Evolutionary conservation across 1,284 basidiomycete genomes (phyloP), one percentile per base, ranked within the genome.

Genomic region (Boletus sp.): DNA sequence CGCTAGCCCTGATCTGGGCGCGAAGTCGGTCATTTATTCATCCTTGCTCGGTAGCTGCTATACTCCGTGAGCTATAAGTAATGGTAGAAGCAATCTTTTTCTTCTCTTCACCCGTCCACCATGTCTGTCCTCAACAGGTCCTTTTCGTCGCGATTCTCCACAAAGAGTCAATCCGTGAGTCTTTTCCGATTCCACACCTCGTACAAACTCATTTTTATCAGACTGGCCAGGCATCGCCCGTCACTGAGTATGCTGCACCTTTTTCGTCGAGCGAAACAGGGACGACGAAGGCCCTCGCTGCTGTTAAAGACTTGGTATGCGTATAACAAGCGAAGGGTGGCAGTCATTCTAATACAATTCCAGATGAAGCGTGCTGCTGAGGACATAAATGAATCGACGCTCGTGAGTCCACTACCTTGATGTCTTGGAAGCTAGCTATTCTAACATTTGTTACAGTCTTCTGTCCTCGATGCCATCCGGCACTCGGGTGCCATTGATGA

Each of bases 401-500:
- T 65, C 10, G 64, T 67, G 9, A 47, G 64, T 60, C 4, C 0
- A n/a, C 5, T 1, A 8, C 17, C 3, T 9, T 0, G 1, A 1
- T 13, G 13, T 19, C n/a, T 45, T 39, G 9, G 19, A 22, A 26
- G 17, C 12, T 26, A 14, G n/a, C n/a, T n/a, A n/a, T 17, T 35
- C 16, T 5, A 0, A 58, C 42, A 13, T 39, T 6, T 29, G 1
- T 25, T 46, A 10, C 41, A 84, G 82, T 61, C 75, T 9, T 70
- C 78, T 5, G 62, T 75, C 3, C 60, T 85, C 10, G 84, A 89
- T 58, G 66, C 72, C 2, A 56, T 88, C 29, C 68, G 69, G 35
- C 73, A 88, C 58, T 68, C 71, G 13, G 79, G 80, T 43, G 70
- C 76, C 13, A 69, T 88, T 30, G 82, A 89, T 65, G 86, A 89